phyloP scores from a whole-genome alignment of 345 rosid genomes.

The Dipteronia sinensis region DNA sequence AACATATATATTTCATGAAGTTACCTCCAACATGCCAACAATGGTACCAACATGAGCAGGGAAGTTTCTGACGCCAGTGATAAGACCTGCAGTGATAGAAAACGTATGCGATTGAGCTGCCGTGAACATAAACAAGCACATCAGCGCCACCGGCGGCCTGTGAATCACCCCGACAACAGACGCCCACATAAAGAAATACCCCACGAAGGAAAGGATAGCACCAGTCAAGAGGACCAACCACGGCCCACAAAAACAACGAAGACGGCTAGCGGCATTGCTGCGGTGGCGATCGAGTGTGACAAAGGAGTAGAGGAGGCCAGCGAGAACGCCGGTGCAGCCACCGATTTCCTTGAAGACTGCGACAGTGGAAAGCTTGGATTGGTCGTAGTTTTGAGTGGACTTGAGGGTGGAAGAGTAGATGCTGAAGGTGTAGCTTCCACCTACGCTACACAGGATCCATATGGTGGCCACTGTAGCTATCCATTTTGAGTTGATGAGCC shows the following conservation, averaged over 20 bases:
- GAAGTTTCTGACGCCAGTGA: conserved; percentile 46
- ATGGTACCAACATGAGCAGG: conserved; percentile 44
- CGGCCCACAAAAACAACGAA: conserved; percentile 38
- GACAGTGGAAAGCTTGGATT: conserved; percentile 72
- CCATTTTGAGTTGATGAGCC: conserved; percentile 51
- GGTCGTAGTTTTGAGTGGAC: conserved; percentile 62
- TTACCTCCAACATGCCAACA: conserved; percentile 52
- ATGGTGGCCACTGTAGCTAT: conserved; percentile 63
- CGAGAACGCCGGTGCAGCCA: conserved; percentile 55
- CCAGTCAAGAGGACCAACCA: conserved; percentile 67
- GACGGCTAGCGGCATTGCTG: background rate
- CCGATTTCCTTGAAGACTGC: conserved; percentile 77
- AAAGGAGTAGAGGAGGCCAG: conserved; percentile 61
- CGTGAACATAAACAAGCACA: conserved; percentile 51
- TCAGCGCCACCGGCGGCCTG: conserved; percentile 44
- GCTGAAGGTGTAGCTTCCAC: conserved; percentile 68
- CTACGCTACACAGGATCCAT: conserved; percentile 72
- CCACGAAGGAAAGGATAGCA: conserved; percentile 55
- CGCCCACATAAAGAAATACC: conserved; percentile 73
- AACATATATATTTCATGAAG: too few relatives aligned
- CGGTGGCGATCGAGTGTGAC: conserved; percentile 16
- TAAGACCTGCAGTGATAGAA: conserved; percentile 48
- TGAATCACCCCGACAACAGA: conserved; percentile 53
- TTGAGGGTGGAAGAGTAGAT: conserved; percentile 66
- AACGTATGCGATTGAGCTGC: conserved; percentile 46